Evolutionary conservation across 192 early-diverging fungal species (phyloP).

Genomic region (Phlyctochytrium bullatum): DNA sequence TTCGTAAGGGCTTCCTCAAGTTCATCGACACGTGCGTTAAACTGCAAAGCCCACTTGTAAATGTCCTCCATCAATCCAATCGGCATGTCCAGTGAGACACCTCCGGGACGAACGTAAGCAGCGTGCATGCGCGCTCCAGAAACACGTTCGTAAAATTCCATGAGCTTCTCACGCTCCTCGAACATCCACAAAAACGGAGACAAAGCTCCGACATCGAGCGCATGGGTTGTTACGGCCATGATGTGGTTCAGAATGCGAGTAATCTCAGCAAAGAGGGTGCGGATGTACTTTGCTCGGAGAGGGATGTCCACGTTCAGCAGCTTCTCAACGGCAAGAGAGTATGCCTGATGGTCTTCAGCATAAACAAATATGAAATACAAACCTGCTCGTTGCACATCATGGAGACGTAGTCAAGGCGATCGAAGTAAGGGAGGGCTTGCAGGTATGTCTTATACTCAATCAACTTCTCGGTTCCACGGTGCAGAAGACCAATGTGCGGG

Average conservation of each 20-base stretch:
- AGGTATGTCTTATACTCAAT: conserved; percentile 99
- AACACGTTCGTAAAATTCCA: conserved; percentile 99
- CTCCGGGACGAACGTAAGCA: conserved; percentile 94
- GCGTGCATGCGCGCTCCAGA: conserved; percentile 98
- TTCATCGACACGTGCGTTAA: conserved; percentile 86
- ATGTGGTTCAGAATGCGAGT: conserved; percentile 98
- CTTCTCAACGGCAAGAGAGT: conserved; percentile 97
- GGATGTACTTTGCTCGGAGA: conserved; percentile 87
- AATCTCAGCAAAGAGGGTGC: conserved; percentile 96
- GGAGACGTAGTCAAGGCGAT: conserved; percentile 95
- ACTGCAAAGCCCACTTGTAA: conserved; percentile 90
- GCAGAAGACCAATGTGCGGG: conserved; percentile 95
- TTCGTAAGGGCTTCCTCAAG: conserved; percentile 88
- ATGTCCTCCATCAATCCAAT: conserved; percentile 94
- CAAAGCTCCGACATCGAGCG: conserved; percentile 96
- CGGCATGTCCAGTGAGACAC: conserved; percentile 91
- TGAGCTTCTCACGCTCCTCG: conserved; percentile 98
- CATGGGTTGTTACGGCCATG: conserved; percentile 95
- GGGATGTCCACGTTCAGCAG: conserved; percentile 97
- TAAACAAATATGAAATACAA: neutral
- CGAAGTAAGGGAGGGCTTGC: conserved; percentile 98
- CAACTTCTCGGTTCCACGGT: conserved; percentile 98
- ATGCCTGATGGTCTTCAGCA: conserved; percentile 60
- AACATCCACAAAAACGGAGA: conserved; percentile 99
- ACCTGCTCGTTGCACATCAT: conserved; percentile 97